phyloP scores from a whole-genome alignment of 495 filamentous ascomycete species.

The Cercophora scortea region DNA sequence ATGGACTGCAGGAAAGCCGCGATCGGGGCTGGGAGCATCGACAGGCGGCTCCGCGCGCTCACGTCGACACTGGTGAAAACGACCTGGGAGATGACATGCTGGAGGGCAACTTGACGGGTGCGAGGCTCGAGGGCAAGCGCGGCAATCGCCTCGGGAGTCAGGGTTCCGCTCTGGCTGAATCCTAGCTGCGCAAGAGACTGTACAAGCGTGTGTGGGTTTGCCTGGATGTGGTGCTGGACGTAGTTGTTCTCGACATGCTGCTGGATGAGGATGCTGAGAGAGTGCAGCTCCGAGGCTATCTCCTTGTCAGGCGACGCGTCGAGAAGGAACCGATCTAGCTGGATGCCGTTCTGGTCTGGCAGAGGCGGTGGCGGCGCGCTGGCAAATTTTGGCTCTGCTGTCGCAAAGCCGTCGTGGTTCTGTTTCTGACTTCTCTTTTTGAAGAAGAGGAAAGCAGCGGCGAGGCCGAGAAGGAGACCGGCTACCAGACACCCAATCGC shows the following conservation, averaged over 20 bases:
- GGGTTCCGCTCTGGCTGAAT: conserved; percentile 8
- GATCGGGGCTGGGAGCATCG: conserved; percentile 25
- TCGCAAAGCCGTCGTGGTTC: not conserved
- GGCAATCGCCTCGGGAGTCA: conserved; percentile 8
- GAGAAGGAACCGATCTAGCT: conserved; percentile 22
- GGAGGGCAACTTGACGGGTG: conserved; percentile 21
- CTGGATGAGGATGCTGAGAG: conserved; percentile 20
- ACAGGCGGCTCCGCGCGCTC: conserved; percentile 13
- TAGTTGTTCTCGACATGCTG: conserved; percentile 29
- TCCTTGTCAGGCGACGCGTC: conserved; percentile 21
- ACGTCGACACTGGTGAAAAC: conserved; percentile 23
- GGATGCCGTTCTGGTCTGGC: conserved; percentile 2
- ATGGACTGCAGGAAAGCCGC: conserved; percentile 21
- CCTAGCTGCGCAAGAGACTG: conserved; percentile 18
- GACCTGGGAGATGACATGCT: conserved; percentile 24
- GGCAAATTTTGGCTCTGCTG: conserved; percentile 6
- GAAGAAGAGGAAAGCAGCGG: conserved; percentile 1
- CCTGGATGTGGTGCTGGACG: conserved; percentile 18
- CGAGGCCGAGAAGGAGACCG: not conserved
- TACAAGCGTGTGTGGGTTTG: conserved; percentile 9
- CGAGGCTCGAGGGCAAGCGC: conserved; percentile 19
- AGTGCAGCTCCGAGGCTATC: conserved; percentile 19
- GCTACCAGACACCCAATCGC: not conserved
- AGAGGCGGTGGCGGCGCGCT: conserved; percentile 6
- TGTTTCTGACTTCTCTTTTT: not conserved